Base-by-base conservation (phyloP, 169 alveolate species). In the Eimeria maxima region DNA sequence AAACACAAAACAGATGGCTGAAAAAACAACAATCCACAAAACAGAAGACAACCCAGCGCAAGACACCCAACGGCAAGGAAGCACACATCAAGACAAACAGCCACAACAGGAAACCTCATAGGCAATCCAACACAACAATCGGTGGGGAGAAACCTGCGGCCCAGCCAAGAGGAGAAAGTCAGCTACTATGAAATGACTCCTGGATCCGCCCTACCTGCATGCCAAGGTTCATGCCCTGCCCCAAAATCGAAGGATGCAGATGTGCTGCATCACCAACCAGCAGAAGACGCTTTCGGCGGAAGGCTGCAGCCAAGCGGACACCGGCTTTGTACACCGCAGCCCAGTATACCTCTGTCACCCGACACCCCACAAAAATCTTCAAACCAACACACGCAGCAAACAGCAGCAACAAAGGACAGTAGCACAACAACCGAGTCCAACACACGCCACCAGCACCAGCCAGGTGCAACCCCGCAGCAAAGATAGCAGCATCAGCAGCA, bases 181-280 rank as follows among this genome's bases (percentile, higher is more conserved):
- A 1, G 20, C 10, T 11, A 11, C 16, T 14, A 7, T 53, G 20
- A 53, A 53, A 14, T 53, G 60, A 11, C 60, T 0, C 60, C 60
- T 53, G 60, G 10, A 7, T 53, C 60, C 60, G 16, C 10, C 60
- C 16, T 11, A 93, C 96, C 44, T 95, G 96, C 60, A 97, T 90
- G 18, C 98, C 98, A 4, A 98, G 90, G 90, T 97, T 97, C 93
- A 97, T 69, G 5, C 98, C 98, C 93, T 96, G 97, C 5, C 98
- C 98, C 22, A 98, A 97, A 29, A 96, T 84, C 3, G 98, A 98
- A 0, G 98, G 97, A 45, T 96, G 91, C 0, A 96, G 81, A 87
- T 97, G 98, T 14, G 98, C 98, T 24, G 98, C 95, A 65, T 97
- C 98, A 1, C 98, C 98, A 13, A 97, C 98, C 42, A 97, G 93